A percentile compares a stretch with the other conserved stretches of the same genome.
These are phyloP conservation scores for Clonostachys solani DNA, from an alignment of 2,329 filamentous ascomycete genomes.

Conservation along the genomic window DNA sequence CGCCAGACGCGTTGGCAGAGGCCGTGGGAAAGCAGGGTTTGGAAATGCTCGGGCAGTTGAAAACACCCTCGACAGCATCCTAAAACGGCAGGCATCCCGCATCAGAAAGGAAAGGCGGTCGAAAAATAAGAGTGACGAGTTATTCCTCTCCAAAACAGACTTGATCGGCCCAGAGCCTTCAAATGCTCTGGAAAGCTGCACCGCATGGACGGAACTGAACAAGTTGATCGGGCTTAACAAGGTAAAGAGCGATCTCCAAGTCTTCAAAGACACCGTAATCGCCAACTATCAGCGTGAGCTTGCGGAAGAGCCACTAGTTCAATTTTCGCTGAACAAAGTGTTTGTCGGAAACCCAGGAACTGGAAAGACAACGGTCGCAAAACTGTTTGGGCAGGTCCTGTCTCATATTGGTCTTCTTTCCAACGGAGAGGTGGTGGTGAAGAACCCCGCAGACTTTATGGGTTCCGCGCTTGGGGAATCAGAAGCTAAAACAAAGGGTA, in stretches of 20 bases:
- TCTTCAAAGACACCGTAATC: conserved; percentile 56
- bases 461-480: conserved; percentile 60
- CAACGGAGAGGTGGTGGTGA: conserved; percentile 67
- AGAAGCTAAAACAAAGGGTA: conserved; percentile 67
- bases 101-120: conserved; percentile 39
- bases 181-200: conserved; percentile 40
- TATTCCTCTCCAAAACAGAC: conserved; percentile 61
- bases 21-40: conserved; percentile 62
- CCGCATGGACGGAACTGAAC: conserved; percentile 55
- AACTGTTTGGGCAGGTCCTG: conserved; percentile 66
- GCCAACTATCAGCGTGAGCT: conserved; percentile 66
- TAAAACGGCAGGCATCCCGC: conserved; percentile 53
- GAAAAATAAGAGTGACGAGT: conserved; percentile 43
- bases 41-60: conserved; percentile 69
- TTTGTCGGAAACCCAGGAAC: conserved; percentile 72
- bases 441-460: conserved; percentile 72
- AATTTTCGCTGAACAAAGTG: conserved; percentile 62
- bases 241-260: conserved; percentile 58
- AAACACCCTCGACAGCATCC: conserved; percentile 52
- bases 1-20: conserved; percentile 54
- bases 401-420: conserved; percentile 63
- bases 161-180: conserved; percentile 67
- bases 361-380: conserved; percentile 72
- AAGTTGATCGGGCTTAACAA: conserved; percentile 51
- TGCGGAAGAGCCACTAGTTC: conserved; percentile 50